Evolutionary conservation across 495 filamentous ascomycete genomes (phyloP).

Genomic region (Podospora appendiculata): DNA sequence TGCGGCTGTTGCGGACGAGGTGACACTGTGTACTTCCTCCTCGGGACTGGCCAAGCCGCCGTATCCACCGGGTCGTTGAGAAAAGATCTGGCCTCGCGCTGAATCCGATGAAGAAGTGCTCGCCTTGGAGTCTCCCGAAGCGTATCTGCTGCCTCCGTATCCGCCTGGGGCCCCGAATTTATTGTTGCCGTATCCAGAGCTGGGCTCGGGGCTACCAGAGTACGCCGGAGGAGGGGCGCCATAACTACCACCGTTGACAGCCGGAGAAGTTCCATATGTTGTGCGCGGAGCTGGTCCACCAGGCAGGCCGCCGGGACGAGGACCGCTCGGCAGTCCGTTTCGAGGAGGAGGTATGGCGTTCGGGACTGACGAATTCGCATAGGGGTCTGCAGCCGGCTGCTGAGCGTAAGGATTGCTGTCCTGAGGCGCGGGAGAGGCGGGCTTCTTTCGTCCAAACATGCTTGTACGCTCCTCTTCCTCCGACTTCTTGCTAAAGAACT

Average conservation of each 20-base stretch:
- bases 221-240: slow-evolving; percentile 25
- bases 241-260: not conserved
- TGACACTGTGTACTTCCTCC: no score
- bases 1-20: slow-evolving; percentile 24
- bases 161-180: slow-evolving; percentile 55
- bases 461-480: slow-evolving; percentile 44
- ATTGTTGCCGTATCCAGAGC: slow-evolving; percentile 47
- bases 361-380: slow-evolving; percentile 46
- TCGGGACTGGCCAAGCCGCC: slow-evolving; percentile 57
- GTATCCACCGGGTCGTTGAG: slow-evolving; percentile 57
- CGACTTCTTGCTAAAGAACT: slow-evolving; percentile 61
- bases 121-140: no score
- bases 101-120: no score
- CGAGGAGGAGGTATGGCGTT: slow-evolving; percentile 13
- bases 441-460: slow-evolving; percentile 18
- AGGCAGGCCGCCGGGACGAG: slow-evolving; percentile 14
- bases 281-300: slow-evolving; percentile 4
- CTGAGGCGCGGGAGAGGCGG: slow-evolving; percentile 19
- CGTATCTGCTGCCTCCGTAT: slow-evolving; percentile 59
- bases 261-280: not conserved
- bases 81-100: not conserved
- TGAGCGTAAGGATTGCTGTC: slow-evolving; percentile 67
- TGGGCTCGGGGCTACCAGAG: not conserved
- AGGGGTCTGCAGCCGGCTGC: slow-evolving; percentile 50
- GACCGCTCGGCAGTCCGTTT: slow-evolving; percentile 12